Evolutionary conservation across 441 rosid genomes (phyloP), one percentile per base, ranked within the genome.

Genomic region (Croton setiger): DNA sequence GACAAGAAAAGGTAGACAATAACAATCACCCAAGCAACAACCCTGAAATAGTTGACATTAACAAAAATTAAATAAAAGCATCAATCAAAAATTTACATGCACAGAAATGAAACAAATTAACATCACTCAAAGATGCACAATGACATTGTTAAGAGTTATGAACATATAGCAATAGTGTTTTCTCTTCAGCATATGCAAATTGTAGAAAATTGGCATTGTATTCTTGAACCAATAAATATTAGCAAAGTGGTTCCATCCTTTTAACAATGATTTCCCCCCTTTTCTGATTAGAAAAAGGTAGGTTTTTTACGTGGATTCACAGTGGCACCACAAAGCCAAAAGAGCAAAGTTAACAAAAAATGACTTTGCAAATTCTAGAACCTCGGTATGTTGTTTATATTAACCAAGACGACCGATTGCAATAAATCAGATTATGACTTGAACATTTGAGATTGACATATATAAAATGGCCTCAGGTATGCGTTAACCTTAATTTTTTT

Each of bases 1-100:
- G 81, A 72, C 71, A 86, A 82, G 20, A 52, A 71, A 64, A 87
- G 33, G 74, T 93, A 90, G 63, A 72, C 20, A 21, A 72, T 59
- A 70, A 85, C 75, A 60, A 93, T 72, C 66, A 76, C 77, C 61
- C 79, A 68, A 64, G 78, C 92, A 35, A 82, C 62, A 27, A 66
- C 62, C 93, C 98, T 90, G 87, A 75, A 63, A 66, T 47, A 66
- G 69, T 47, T 64, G 43, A 63, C 9, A 20, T n/a, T n/a, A 51
- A 41, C 64, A 56, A 7, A 71, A 61, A 17, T 71, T 48, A 45
- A 48, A 48, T n/a, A 31, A 18, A 45, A 35, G 18, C 51, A 41
- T 18, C 41, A 10, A 21, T 0, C 18, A 14, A 51, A 31, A 52
- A 72, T 33, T 31, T 37, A 52, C 39, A 14, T 27, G 54, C 21